Evolutionary conservation across 768 basidiomycete genomes (phyloP).

Genomic region (Mycena metata): DNA sequence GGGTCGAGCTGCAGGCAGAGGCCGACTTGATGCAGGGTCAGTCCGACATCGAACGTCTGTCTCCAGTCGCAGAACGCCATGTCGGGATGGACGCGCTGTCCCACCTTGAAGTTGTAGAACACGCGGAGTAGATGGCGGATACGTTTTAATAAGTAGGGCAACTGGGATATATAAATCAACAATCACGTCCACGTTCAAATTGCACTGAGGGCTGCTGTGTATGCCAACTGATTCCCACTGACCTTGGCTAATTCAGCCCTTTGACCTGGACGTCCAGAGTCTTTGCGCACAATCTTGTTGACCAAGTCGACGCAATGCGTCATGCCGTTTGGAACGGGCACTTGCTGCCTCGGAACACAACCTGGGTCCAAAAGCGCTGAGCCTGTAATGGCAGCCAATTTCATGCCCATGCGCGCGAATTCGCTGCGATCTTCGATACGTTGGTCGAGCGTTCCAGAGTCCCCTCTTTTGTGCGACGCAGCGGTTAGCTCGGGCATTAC

Average conservation of each 20-base stretch:
- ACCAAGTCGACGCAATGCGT: conserved; percentile 36
- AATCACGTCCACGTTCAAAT: neutral
- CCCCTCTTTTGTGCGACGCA: conserved; percentile 11
- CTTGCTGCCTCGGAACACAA: conserved; percentile 34
- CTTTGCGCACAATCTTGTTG: conserved; percentile 18
- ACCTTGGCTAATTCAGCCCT: conserved; percentile 13
- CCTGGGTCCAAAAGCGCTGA: conserved; percentile 6
- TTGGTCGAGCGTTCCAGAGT: conserved; percentile 20
- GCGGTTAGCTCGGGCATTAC: conserved; percentile 4
- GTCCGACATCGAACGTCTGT: conserved; percentile 40
- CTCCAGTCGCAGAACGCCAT: conserved; percentile 45
- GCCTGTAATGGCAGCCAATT: neutral
- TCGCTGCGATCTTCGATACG: conserved; percentile 7
- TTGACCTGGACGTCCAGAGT: conserved; percentile 9
- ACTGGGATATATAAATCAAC: conserved; percentile 15
- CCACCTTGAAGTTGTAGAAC: conserved; percentile 41
- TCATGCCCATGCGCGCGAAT: conserved; percentile 21
- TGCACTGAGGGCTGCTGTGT: no score
- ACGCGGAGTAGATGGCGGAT: conserved; percentile 44
- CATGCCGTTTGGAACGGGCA: conserved; percentile 43
- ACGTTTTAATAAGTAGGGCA: conserved; percentile 42
- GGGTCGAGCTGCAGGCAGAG: conserved; percentile 44
- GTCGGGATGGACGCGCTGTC: conserved; percentile 34
- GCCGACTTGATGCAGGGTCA: conserved; percentile 44
- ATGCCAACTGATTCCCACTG: no score